These are phyloP conservation scores for Nothophoma quercina DNA, from an alignment of 2,329 filamentous ascomycete genomes.

Conservation along the genomic window DNA sequence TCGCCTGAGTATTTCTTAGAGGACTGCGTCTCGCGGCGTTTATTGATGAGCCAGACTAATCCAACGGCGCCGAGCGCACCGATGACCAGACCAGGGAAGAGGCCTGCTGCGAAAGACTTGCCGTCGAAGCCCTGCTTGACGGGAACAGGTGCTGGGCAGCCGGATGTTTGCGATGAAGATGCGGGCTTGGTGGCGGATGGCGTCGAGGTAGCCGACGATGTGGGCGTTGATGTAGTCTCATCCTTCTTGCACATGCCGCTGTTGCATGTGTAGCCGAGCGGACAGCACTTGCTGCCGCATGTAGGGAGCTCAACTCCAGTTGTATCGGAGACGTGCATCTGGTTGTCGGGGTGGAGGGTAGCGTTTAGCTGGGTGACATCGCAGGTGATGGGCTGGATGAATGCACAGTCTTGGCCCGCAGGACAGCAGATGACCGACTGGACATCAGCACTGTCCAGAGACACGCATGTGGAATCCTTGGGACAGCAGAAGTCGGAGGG, in stretches of 20 bases:
- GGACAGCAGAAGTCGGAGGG: constrained; percentile 74
- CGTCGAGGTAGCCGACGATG: constrained; percentile 29
- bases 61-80: constrained; percentile 43
- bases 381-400: constrained; percentile 71
- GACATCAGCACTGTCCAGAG: constrained; percentile 64
- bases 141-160: constrained; percentile 27
- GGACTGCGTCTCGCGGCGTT: constrained; percentile 38
- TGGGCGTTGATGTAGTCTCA: constrained; percentile 39
- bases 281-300: constrained; percentile 72
- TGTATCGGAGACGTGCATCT: constrained; percentile 72
- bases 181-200: constrained; percentile 39
- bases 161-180: constrained; percentile 42
- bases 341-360: constrained; percentile 61
- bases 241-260: constrained; percentile 61
- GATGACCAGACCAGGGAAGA: constrained; percentile 48
- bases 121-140: constrained; percentile 38
- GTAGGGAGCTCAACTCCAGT: constrained; percentile 59
- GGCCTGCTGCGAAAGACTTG: constrained; percentile 48
- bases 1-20: constrained; percentile 48
- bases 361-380: constrained; percentile 69
- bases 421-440: constrained; percentile 78
- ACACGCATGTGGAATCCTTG: constrained; percentile 61
- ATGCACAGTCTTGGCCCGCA: constrained; percentile 62
- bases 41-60: constrained; percentile 46
- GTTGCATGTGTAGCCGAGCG: constrained; percentile 73